A percentile compares a stretch with the other conserved stretches of the same genome.
Evolutionary conservation across 116 monocot genomes (phyloP).

Genomic region (Posidonia oceanica): DNA sequence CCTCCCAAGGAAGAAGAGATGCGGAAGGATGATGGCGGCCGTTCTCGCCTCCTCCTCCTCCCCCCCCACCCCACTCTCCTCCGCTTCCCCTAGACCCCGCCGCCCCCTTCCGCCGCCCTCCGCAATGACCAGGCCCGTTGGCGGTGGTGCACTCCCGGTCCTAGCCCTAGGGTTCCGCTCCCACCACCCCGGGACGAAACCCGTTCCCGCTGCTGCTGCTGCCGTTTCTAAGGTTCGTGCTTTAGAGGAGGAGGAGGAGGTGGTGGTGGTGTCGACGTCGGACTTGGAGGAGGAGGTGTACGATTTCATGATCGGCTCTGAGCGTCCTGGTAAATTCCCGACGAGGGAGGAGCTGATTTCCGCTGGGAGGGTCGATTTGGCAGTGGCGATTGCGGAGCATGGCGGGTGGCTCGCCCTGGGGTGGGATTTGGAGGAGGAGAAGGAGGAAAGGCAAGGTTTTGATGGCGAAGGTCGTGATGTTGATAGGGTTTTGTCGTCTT

Average conservation of each 20-base stretch:
- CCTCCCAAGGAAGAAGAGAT: no score
- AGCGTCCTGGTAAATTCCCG: conserved; percentile 36
- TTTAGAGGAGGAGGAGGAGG: neutral
- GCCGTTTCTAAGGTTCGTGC: no score
- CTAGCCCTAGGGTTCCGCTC: no score
- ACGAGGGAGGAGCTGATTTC: conserved; percentile 35
- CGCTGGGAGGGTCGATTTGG: conserved; percentile 45
- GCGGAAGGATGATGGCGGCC: no score
- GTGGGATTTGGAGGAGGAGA: conserved; percentile 35
- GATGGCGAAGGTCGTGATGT: neutral
- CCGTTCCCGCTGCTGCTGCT: no score
- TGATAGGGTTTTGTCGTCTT: conserved; percentile 1
- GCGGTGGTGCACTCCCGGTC: no score
- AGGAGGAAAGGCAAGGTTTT: neutral
- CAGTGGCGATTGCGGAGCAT: conserved; percentile 20
- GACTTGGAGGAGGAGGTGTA: conserved; percentile 19
- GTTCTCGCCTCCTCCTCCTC: no score
- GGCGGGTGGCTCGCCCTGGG: conserved; percentile 66
- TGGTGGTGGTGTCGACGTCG: neutral
- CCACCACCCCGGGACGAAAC: no score
- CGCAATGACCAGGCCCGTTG: no score
- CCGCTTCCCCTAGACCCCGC: no score
- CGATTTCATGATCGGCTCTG: conserved; percentile 46
- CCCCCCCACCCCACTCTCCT: no score
- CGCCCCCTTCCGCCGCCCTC: no score